These are phyloP conservation scores for Paecilomyces niveus DNA, from an alignment of 2,329 filamentous ascomycete genomes.

Conservation along the genomic window DNA sequence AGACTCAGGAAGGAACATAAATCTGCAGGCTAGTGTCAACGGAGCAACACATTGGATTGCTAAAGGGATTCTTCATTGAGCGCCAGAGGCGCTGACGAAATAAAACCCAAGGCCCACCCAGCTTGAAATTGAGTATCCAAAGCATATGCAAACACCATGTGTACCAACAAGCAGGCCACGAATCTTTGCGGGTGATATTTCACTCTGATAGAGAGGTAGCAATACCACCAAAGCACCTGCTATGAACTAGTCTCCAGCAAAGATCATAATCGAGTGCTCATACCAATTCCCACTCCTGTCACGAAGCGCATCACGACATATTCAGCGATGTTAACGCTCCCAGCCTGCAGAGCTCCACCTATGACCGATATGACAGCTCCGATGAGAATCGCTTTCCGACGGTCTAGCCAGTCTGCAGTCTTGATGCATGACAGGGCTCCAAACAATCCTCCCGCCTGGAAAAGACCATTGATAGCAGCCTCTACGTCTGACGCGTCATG, in stretches of 20 bases:
- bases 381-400: constrained; percentile 3
- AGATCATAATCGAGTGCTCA: background rate
- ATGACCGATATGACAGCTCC: constrained; percentile 1
- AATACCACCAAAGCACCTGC: constrained; percentile 5
- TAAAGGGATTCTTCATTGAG: constrained; percentile 17
- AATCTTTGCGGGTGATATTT: constrained; percentile 18
- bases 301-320: constrained; percentile 5
- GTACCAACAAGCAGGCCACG: constrained; percentile 17
- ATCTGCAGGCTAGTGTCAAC: constrained; percentile 8
- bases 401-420: constrained; percentile 3
- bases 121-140: constrained; percentile 15
- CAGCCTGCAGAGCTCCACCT: constrained; percentile 6
- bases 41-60: constrained; percentile 12
- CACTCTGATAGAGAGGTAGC: constrained; percentile 16
- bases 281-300: constrained; percentile 5
- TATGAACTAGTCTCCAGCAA: background rate
- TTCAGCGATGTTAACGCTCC: constrained; percentile 6
- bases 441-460: constrained; percentile 4
- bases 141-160: constrained; percentile 19
- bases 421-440: constrained; percentile 4
- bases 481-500: constrained; percentile 3
- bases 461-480: constrained; percentile 6
- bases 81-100: constrained; percentile 11
- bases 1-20: constrained; percentile 11
- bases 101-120: constrained; percentile 20